Evolutionary conservation across 2,329 filamentous ascomycete species (phyloP), one percentile per base, ranked within the genome.

Genomic region (Sporothrix protearum): DNA sequence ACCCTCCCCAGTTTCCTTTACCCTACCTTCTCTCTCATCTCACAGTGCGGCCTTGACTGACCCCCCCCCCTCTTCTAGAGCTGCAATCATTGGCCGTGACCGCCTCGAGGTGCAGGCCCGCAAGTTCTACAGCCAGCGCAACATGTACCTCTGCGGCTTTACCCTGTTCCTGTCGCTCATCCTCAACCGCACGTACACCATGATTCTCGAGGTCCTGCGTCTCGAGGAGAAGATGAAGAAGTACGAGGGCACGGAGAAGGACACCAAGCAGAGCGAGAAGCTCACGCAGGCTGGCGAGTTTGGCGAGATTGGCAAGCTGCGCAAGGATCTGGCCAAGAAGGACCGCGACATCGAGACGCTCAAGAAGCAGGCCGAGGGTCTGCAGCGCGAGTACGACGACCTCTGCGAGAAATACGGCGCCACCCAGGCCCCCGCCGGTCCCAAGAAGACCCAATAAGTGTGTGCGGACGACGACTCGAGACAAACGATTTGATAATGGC

Each of bases 71-170:
- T 74, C 12, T 5, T n/a, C n/a, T 76, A 84, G 82, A 71, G 82
- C 91, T 79, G 88, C 90, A 68, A 89, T 94, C 73, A 89, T 97
- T 78, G 95, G 96, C 75, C 91, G 93, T 80, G 96, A 98, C 81
- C 95, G 96, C 75, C 94, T 97, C 88, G 96, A 99, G 84, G 95
- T 98, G 69, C 96, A 99, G 83, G 95, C 96, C 76, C 94, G 96
- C 87, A 99, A 99, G 85, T 99, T 99, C 87, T 99, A 99, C 88
- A 97, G 94, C 74, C 95, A 99, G 86, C 94, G 96, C 82, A 99
- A 99, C 89, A 99, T 99, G 96, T 99, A 99, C 85, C 94, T 99
- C 74, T 98, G 96, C 83, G 96, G 96, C 77, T 99, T 99, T 87
- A 99, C 96, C 5, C 91, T 99, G 75, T 98, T 99, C 89, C 91